phyloP scores from a whole-genome alignment of 2,329 filamentous ascomycete species.

The Dactylella cylindrospora region DNA sequence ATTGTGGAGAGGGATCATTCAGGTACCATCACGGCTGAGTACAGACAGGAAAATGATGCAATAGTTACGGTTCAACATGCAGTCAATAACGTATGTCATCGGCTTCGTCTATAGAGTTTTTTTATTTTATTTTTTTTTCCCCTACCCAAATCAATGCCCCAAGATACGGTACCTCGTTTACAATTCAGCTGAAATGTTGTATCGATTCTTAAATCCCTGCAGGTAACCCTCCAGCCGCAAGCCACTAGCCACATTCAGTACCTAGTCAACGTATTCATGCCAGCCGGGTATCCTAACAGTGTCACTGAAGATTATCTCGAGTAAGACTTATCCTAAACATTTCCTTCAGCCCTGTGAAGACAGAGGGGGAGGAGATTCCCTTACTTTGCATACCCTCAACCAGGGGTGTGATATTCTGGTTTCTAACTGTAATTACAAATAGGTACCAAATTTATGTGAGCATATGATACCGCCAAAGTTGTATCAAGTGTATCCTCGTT shows the following conservation, averaged over 20 bases:
- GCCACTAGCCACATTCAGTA: constrained; percentile 37
- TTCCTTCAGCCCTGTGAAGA: constrained; percentile 17
- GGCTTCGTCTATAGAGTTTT: neutral
- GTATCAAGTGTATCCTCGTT: constrained; percentile 7
- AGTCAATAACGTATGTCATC: constrained; percentile 15
- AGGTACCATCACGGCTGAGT: constrained; percentile 34
- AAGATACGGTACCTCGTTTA: no score
- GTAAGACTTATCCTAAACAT: constrained; percentile 58
- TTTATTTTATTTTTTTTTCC: neutral
- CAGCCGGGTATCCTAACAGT: constrained; percentile 82
- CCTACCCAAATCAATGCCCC: no score
- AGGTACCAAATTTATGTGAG: constrained; percentile 70
- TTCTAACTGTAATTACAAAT: constrained; percentile 19
- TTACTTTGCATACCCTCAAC: constrained; percentile 5
- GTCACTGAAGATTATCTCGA: constrained; percentile 81
- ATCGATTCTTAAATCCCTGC: constrained; percentile 23
- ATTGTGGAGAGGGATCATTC: constrained; percentile 40
- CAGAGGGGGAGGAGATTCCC: neutral
- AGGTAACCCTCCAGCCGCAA: constrained; percentile 32
- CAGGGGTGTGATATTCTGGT: constrained; percentile 14
- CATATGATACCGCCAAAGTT: constrained; percentile 13
- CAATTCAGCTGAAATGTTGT: constrained; percentile 22
- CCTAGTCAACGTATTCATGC: constrained; percentile 73
- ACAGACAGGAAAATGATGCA: constrained; percentile 17
- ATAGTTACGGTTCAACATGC: constrained; percentile 29